A percentile compares a stretch with the other conserved stretches of the same genome.
phyloP scores from a whole-genome alignment of 2,329 filamentous ascomycete genomes.

The Aspergillus brasiliensis region DNA sequence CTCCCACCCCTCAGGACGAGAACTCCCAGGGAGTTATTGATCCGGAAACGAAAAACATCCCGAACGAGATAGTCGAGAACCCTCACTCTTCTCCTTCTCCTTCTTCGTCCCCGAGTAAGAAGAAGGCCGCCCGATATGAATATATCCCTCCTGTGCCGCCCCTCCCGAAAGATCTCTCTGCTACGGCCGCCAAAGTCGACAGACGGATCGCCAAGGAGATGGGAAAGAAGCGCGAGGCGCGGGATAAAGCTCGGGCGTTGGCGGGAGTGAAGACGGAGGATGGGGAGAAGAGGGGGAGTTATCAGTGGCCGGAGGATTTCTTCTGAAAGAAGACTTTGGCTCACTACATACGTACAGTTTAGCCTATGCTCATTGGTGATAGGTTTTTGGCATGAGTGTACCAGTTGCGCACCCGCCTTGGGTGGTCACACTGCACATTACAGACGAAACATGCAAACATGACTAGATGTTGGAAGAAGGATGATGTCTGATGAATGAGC shows the following conservation, averaged over 20 bases:
- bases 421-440: too few relatives aligned
- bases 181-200: constrained; percentile 31
- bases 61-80: not conserved
- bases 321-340: constrained; percentile 34
- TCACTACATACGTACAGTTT: not conserved
- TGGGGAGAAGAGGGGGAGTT: constrained; percentile 21
- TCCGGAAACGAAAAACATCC: constrained; percentile 10
- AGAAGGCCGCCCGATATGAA: constrained; percentile 24
- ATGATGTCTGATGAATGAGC: not conserved
- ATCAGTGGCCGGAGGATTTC: constrained; percentile 48
- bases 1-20: constrained; percentile 10
- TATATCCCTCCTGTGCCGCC: constrained; percentile 46
- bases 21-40: too few relatives aligned
- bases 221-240: constrained; percentile 20
- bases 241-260: constrained; percentile 7
- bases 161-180: constrained; percentile 37
- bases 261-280: not conserved
- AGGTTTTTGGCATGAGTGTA: not conserved
- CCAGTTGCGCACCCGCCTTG: too few relatives aligned
- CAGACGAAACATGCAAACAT: too few relatives aligned
- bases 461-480: not conserved
- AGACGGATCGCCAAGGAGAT: constrained; percentile 24
- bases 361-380: not conserved
- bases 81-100: constrained; percentile 13
- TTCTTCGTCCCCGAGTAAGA: constrained; percentile 17